phyloP scores from a whole-genome alignment of 2,329 filamentous ascomycete genomes.

The Fusarium sp. region DNA sequence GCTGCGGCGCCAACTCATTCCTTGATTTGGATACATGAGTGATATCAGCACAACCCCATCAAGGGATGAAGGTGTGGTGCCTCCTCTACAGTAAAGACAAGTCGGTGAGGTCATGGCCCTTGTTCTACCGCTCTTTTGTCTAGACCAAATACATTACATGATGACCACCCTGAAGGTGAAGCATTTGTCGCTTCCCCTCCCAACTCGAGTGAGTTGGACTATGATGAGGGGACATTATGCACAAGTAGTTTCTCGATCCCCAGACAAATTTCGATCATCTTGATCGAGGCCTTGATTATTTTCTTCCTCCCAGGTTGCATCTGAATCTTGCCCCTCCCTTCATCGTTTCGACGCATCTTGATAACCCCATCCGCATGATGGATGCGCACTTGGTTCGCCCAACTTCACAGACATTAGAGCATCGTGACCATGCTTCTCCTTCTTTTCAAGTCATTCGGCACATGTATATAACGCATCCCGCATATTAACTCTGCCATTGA shows the following conservation, averaged over 20 bases:
- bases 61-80: constrained; percentile 9
- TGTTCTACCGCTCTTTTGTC: constrained; percentile 19
- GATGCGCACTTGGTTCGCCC: neutral
- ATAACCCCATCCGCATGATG: neutral
- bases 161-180: constrained; percentile 3
- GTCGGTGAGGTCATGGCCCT: constrained; percentile 31
- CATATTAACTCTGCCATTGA: constrained; percentile 20
- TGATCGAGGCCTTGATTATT: neutral
- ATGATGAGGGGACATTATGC: constrained; percentile 16
- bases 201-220: neutral
- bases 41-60: constrained; percentile 6
- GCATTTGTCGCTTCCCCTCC: neutral
- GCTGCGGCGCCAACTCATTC: constrained; percentile 12
- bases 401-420: neutral
- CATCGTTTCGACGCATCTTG: neutral
- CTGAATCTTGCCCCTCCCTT: neutral
- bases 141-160: constrained; percentile 6
- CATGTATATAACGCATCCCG: constrained; percentile 15
- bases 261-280: neutral
- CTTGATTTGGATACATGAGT: constrained; percentile 2
- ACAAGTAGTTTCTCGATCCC: constrained; percentile 6
- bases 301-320: neutral
- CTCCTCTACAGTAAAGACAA: constrained; percentile 14
- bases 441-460: constrained; percentile 14
- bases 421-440: neutral